These are phyloP conservation scores for Amauroascus verrucosus DNA, from an alignment of 2,329 filamentous ascomycete genomes.

Conservation along the genomic window DNA sequence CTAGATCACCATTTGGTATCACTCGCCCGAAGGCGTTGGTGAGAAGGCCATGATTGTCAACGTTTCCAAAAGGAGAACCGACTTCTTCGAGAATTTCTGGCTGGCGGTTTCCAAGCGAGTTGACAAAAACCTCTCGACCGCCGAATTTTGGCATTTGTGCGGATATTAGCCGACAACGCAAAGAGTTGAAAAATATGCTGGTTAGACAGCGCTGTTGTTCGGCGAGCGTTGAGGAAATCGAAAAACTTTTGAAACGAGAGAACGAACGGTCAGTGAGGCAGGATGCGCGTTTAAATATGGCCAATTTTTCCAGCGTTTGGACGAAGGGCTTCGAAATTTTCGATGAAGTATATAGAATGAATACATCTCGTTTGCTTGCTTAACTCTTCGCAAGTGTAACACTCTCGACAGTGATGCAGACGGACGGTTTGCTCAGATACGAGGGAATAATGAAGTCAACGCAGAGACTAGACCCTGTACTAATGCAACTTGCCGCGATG, in stretches of 20 bases:
- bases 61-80: neutral
- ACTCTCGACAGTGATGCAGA: neutral
- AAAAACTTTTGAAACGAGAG: no score
- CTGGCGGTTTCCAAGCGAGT: neutral
- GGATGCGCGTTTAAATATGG: no score
- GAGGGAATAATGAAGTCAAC: neutral
- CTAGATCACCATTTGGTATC: neutral
- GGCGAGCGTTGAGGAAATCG: neutral
- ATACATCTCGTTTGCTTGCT: neutral
- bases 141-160: slow-evolving; percentile 1
- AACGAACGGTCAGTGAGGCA: no score
- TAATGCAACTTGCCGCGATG: neutral
- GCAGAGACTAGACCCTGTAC: neutral
- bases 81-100: neutral
- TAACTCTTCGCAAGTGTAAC: neutral
- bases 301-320: no score
- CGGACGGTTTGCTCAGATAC: neutral
- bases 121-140: neutral
- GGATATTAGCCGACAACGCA: neutral
- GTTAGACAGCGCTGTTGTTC: no score
- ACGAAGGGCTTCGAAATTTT: no score
- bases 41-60: neutral
- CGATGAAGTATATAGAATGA: neutral
- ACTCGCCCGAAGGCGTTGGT: neutral
- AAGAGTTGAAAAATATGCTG: neutral